Evolutionary conservation across 2,329 filamentous ascomycete species (phyloP), one percentile per base, ranked within the genome.

Genomic region (Lasiodiplodia hormozganensis): DNA sequence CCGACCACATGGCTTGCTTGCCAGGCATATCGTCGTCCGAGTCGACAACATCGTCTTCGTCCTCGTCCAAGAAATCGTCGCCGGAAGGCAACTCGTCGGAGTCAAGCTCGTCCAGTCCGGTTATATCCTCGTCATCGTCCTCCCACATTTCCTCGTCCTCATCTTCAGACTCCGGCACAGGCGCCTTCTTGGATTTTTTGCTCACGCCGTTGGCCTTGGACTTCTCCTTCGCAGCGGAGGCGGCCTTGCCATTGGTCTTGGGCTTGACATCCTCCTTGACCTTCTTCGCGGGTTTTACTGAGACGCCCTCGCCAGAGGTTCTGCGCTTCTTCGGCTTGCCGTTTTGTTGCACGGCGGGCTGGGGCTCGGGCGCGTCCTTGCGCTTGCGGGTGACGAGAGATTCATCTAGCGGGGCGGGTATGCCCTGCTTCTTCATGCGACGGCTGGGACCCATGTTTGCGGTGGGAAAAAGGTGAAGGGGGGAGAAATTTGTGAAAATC

Each of bases 351-450:
- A 83, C 79, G n/a, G 79, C 75, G 51, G 73, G 72, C 83, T 70
- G 86, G 79, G 72, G 84, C 71, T 83, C 79, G 68, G 89, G 90
- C 51, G 89, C 88, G 74, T 92, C 85, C 85, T 98, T 98, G 79
- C 94, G 89, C 87, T 98, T 97, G 77, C 90, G 93, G 62, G 90
- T 89, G 75, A 91, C 83, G 73, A 92, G 76, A 72, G 79, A 83
- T 73, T 97, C 93, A 72, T 96, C 93, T 72, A 97, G 87, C 72
- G 91, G 86, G 76, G 91, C 88, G 66, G 96, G 96, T 72, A 91
- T 86, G 68, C 94, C 95, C 87, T 98, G 96, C 83, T 97, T 97
- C 81, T 94, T 92, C 90, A 97, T 96, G 76, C 94, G 93, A 79
- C 94, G 92, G 80, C 94, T 92, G 71, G 89, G 88, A 85, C 93